Evolutionary conservation across 129 eudicot genomes (phyloP).

Genomic region (Centrapalus pauciflorus): DNA sequence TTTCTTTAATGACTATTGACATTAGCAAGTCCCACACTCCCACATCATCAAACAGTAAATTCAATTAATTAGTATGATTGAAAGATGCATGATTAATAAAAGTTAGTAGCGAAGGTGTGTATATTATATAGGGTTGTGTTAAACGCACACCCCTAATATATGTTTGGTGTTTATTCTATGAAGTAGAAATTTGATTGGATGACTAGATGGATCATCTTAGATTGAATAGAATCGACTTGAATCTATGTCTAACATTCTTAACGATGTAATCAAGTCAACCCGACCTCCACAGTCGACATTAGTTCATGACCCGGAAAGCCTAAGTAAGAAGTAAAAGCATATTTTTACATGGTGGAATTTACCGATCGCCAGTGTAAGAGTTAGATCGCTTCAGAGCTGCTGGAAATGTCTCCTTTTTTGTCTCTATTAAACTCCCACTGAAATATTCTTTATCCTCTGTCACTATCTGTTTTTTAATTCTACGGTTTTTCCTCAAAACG

Average conservation of each 20-base stretch:
- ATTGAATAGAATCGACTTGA: too few species aligned
- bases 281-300: not conserved
- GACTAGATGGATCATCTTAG: too few species aligned
- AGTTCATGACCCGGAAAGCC: not conserved
- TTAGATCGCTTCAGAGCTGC: conserved; percentile 64
- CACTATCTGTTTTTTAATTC: conserved; percentile 29
- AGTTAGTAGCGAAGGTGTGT: too few species aligned
- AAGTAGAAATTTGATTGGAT: too few species aligned
- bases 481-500: conserved; percentile 33
- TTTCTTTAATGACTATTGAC: too few species aligned
- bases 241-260: not conserved
- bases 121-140: too few species aligned
- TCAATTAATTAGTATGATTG: too few species aligned
- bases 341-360: not conserved
- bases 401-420: conserved; percentile 57
- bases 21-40: too few species aligned
- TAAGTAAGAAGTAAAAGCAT: not conserved
- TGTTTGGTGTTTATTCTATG: too few species aligned
- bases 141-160: too few species aligned
- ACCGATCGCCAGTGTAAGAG: conserved; percentile 78
- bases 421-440: conserved; percentile 94
- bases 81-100: too few species aligned
- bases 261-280: not conserved
- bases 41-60: too few species aligned
- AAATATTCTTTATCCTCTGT: conserved; percentile 85